Evolutionary conservation across 495 filamentous ascomycete genomes (phyloP).

Genomic region (Paragyromitra xinjiangensis): DNA sequence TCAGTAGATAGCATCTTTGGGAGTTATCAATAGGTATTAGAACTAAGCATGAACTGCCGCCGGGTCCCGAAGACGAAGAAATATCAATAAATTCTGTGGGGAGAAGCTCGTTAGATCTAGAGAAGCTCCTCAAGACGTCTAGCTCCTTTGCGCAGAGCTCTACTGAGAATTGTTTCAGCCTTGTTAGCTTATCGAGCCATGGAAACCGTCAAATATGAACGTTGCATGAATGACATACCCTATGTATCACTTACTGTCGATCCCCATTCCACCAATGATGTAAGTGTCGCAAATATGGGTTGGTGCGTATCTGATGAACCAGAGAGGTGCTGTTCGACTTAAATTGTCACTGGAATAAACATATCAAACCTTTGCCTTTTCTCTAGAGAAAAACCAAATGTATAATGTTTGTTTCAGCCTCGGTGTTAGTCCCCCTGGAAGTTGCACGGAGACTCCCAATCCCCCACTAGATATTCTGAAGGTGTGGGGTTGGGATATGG

Average conservation of each 20-base stretch:
- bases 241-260: background rate
- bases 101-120: background rate
- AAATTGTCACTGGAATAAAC: background rate
- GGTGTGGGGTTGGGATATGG: no score
- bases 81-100: constrained; percentile 1
- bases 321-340: background rate
- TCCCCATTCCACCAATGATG: background rate
- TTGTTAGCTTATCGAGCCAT: background rate
- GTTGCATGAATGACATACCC: background rate
- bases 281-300: background rate
- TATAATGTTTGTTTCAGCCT: no score
- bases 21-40: background rate
- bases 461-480: no score
- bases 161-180: background rate
- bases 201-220: background rate
- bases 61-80: background rate
- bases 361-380: background rate
- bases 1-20: constrained; percentile 24
- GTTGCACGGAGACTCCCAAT: background rate
- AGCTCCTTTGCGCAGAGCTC: background rate
- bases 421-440: background rate
- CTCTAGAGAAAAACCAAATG: no score
- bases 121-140: background rate
- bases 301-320: background rate
- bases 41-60: background rate